Percentiles rank a stretch among this genome's conserved stretches.
These are phyloP conservation scores for Pichia terricola DNA, from an alignment of 1,139 yeast genomes.

Conservation along the genomic window DNA sequence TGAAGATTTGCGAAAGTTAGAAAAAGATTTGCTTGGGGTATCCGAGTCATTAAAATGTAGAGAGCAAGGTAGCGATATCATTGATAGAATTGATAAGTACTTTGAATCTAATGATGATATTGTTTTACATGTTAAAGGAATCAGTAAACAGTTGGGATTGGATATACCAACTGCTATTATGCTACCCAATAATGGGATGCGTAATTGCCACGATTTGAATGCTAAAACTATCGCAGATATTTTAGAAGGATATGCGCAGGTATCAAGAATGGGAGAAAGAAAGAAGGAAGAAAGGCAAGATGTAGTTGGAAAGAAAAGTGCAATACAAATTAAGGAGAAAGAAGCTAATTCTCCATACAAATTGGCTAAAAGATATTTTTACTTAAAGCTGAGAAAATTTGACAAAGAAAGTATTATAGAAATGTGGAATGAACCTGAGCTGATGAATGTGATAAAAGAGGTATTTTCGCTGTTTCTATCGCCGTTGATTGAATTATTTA, in stretches of 20 bases:
- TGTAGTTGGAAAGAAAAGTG: not conserved
- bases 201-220: slow-evolving; percentile 6
- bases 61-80: slow-evolving; percentile 4
- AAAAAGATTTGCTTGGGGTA: slow-evolving; percentile 15
- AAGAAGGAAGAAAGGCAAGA: not conserved
- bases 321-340: slow-evolving; percentile 9
- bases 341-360: slow-evolving; percentile 16
- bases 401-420: slow-evolving; percentile 70
- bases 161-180: slow-evolving; percentile 10
- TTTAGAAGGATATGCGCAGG: slow-evolving; percentile 4
- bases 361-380: slow-evolving; percentile 48
- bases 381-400: slow-evolving; percentile 52
- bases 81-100: slow-evolving; percentile 22
- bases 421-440: slow-evolving; percentile 77
- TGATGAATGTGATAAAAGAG: slow-evolving; percentile 62
- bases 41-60: not conserved
- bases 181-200: slow-evolving; percentile 13
- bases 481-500: slow-evolving; percentile 70
- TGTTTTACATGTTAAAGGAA: slow-evolving; percentile 27
- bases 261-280: not conserved
- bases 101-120: slow-evolving; percentile 23
- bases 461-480: slow-evolving; percentile 72
- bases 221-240: slow-evolving; percentile 1
- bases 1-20: slow-evolving; percentile 69
- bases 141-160: slow-evolving; percentile 21